Base-by-base conservation (phyloP, 805 yeast genomes). In the Brettanomyces custersianus region DNA sequence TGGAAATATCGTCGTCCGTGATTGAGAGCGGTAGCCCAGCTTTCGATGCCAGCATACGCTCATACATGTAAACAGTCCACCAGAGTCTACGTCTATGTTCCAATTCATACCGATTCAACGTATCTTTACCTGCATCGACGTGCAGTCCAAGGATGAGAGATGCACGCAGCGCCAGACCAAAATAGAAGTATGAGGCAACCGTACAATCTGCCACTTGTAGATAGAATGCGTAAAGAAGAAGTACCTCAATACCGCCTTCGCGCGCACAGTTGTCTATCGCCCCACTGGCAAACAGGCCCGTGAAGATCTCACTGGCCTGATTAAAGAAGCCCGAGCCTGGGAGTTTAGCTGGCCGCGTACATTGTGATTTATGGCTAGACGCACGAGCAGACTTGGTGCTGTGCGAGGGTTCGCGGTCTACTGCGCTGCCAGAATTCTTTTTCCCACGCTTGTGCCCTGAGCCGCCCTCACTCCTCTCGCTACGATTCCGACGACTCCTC, bases 201-300 rank as follows among this genome's bases (percentile, higher is more conserved):
- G 88, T 82, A 49, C 87, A 80, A 51, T 82, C 94, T 0, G 90
- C 90, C 20, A 82, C 90, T 54, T 82, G 94, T 21, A 82, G 59
- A 51, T 79, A 82, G 48, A 82, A 82, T 0, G 90, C 90, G 57
- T 81, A 81, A 13, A 82, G 58, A 19, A 82, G 55, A 62, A 80
- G 63, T 3, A 80, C 86, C 52, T 82, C 94, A 17, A 82, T 71
- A 40, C 88, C 87, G 26, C 90, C 88, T 51, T 80, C 87, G 47
- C 79, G 72, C 1, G 86, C 80, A 36, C 78, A 73, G 46, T 79
- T 80, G 51, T 80, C 88, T 33, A 82, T 72, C 5, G 86, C 81
- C n/a, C 87, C 87, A 26, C 82, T 74, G 0, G 87, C 79, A 59
- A 80, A 81, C 16, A 82, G 54, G 1, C 85, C 86, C 1, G 88